A percentile compares a stretch with the other conserved stretches of the same genome.
These are phyloP conservation scores for Saturnispora diversa DNA, from an alignment of 805 yeast genomes.

Conservation along the genomic window DNA sequence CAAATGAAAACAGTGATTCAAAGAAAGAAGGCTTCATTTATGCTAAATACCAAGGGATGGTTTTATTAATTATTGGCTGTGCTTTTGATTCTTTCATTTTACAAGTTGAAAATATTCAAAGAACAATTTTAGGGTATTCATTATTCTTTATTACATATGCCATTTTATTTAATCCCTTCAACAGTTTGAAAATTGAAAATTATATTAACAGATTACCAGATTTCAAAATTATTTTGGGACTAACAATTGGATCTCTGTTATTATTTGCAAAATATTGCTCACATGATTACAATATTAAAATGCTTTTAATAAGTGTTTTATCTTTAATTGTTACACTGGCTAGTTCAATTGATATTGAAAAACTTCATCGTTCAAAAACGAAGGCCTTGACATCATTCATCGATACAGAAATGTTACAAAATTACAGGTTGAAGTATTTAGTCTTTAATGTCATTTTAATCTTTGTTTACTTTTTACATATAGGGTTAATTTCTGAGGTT, in stretches of 20 bases:
- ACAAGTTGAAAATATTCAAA: slow-evolving; percentile 1
- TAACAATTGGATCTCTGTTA: background rate
- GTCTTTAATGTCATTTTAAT: slow-evolving; percentile 14
- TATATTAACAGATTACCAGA: slow-evolving; percentile 3
- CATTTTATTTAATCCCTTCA: slow-evolving; percentile 7
- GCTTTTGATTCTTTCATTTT: background rate
- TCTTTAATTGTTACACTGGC: slow-evolving; percentile 24
- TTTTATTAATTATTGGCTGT: slow-evolving; percentile 11
- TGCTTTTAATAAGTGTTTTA: slow-evolving; percentile 27
- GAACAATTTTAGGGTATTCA: slow-evolving; percentile 8
- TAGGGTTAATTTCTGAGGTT: slow-evolving; percentile 4
- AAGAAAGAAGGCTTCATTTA: background rate
- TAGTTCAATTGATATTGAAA: slow-evolving; percentile 25
- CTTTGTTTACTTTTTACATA: slow-evolving; percentile 13
- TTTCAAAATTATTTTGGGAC: slow-evolving; percentile 1
- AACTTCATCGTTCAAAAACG: slow-evolving; percentile 10
- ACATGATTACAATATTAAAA: slow-evolving; percentile 21
- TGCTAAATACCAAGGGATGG: slow-evolving; percentile 15
- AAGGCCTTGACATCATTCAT: slow-evolving; percentile 15
- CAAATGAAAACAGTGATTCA: slow-evolving; percentile 15
- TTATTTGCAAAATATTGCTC: slow-evolving; percentile 12
- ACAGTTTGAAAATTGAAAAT: background rate
- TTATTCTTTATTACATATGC: slow-evolving; percentile 6
- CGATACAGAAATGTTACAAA: slow-evolving; percentile 20
- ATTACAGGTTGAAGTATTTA: slow-evolving; percentile 22